These are phyloP conservation scores for Rhodomyrtus tomentosa DNA, from an alignment of 345 rosid genomes.

Conservation along the genomic window DNA sequence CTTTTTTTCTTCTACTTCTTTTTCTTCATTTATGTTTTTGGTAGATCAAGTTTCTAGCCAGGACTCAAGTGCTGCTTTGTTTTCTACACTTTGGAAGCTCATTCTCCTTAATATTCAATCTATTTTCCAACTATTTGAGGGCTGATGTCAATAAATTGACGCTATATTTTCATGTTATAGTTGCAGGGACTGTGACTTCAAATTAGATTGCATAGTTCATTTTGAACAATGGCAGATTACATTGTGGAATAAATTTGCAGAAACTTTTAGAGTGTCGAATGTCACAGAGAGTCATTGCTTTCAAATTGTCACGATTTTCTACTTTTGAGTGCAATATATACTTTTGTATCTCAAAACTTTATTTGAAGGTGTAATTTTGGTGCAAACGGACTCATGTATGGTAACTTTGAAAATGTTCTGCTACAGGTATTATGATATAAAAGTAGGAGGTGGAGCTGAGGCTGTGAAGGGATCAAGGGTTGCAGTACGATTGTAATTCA, in stretches of 20 bases:
- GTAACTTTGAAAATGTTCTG: conserved; percentile 6
- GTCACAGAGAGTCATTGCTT: background rate
- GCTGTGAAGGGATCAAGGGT: conserved; percentile 94
- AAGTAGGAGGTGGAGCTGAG: conserved; percentile 65
- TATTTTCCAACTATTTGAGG: background rate
- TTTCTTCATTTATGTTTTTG: background rate
- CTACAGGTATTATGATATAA: conserved; percentile 84
- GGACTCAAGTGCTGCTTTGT: background rate
- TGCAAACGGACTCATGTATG: background rate
- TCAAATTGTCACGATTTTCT: background rate
- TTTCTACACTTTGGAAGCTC: background rate
- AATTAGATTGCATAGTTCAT: background rate
- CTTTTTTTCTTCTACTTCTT: background rate
- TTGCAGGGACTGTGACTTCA: background rate
- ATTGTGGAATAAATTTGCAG: background rate
- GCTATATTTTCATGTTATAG: background rate
- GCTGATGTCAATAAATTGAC: background rate
- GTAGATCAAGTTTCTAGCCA: background rate
- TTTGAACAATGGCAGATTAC: background rate
- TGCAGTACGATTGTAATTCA: conserved; percentile 90
- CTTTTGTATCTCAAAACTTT: background rate
- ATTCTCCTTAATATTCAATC: background rate
- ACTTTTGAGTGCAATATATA: background rate
- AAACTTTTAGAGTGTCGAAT: background rate
- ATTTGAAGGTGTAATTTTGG: background rate